Base-by-base conservation (phyloP, 2,329 filamentous ascomycete genomes). In the Tolypocladium sp. region DNA sequence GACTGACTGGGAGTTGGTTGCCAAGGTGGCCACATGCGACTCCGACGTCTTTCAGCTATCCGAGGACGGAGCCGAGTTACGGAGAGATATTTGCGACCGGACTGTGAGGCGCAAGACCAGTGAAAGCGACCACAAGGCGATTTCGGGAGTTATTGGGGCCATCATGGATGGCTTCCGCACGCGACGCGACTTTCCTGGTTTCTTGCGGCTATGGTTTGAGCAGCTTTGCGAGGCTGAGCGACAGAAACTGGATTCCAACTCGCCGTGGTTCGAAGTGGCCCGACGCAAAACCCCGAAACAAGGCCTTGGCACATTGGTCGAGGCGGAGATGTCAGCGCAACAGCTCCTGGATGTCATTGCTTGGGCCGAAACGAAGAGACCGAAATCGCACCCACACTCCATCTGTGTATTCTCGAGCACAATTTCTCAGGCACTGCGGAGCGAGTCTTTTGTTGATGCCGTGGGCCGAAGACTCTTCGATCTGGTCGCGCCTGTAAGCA, bases 141-240 rank as follows among this genome's bases (percentile, higher is more conserved):
- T 71, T 37, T 65, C 67, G 4, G 66, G 72, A 13, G 74, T 80
- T 5, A 70, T 82, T 3, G 69, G 71, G 3, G 69, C 75, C 1
- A 72, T 82, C 25, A 74, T 76, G 2, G 68, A 74, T 57, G 78
- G 79, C 0, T 80, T 76, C 62, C 74, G 74, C 9, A 75, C 70
- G 6, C 74, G 71, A 13, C 76, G 78, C 57, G 75, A 77, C 58
- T 66, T 82, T 15, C 67, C 77, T 0, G 70, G 73, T 6, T 82
- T 82, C 59, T 60, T 82, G 60, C 74, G 73, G 55, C 66, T 76
- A 2, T 83, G 80, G 80, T 78, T 73, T 55, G 65, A 71, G 49
- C 74, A 78, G 59, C 69, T 81, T 2, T 71, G 69, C 42, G 66
- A 71, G 17, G 66, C 70, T 20, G 71, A 76, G 58, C 64, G 68